phyloP scores from a whole-genome alignment of 805 yeast genomes.

The Yamadazyma endophytica region DNA sequence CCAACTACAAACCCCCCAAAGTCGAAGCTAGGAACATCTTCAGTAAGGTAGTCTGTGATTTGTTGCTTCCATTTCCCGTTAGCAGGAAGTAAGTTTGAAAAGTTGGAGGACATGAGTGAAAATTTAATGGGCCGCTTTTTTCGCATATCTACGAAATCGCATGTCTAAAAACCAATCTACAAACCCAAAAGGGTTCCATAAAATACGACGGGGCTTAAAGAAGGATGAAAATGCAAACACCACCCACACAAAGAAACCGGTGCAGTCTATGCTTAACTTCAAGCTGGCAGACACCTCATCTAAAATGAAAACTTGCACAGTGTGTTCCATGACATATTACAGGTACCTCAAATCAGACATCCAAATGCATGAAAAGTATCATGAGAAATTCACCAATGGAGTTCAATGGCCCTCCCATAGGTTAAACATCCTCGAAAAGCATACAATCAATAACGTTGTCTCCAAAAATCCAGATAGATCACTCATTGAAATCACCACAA shows the following conservation, averaged over 20 bases:
- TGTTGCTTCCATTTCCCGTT: conserved; percentile 80
- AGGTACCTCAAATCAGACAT: conserved; percentile 38
- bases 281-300: conserved; percentile 4
- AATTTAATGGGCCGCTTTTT: too few species aligned
- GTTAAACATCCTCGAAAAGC: neutral
- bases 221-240: conserved; percentile 1
- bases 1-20: conserved; percentile 97
- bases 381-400: conserved; percentile 46
- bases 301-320: conserved; percentile 32
- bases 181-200: too few species aligned
- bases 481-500: conserved; percentile 14
- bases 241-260: conserved; percentile 8
- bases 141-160: too few species aligned
- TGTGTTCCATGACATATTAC: conserved; percentile 53
- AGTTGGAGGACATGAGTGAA: conserved; percentile 9
- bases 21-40: conserved; percentile 92
- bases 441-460: neutral
- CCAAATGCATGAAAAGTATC: conserved; percentile 50
- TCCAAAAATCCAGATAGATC: conserved; percentile 1
- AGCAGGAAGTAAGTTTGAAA: conserved; percentile 57
- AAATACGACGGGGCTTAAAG: too few species aligned
- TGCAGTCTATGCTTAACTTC: conserved; percentile 16
- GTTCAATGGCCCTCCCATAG: conserved; percentile 36
- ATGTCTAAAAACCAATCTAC: too few species aligned
- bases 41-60: conserved; percentile 71